A percentile compares a stretch with the other conserved stretches of the same genome.
phyloP scores from a whole-genome alignment of 2,329 filamentous ascomycete genomes.

The Xylariaceae sp. region DNA sequence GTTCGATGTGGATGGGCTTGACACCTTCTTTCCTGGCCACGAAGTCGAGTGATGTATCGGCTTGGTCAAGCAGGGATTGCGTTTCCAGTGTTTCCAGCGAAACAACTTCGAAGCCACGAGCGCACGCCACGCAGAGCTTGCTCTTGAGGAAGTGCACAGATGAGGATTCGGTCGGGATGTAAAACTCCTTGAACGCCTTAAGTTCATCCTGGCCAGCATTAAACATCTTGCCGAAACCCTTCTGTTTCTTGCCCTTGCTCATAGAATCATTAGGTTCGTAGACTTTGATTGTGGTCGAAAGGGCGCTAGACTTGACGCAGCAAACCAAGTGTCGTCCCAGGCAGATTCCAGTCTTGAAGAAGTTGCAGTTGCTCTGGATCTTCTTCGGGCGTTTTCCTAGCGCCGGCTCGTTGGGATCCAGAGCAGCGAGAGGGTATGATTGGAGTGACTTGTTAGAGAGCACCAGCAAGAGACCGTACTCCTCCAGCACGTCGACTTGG shows the following conservation, averaged over 20 bases:
- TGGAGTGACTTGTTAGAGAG: conserved; percentile 88
- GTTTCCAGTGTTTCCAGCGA: conserved; percentile 96
- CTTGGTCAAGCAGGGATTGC: conserved; percentile 92
- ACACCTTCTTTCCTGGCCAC: conserved; percentile 90
- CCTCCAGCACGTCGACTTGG: conserved; percentile 92
- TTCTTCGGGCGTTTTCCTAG: conserved; percentile 85
- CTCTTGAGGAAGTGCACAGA: conserved; percentile 97
- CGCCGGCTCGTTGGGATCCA: conserved; percentile 77
- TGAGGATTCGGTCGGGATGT: conserved; percentile 96
- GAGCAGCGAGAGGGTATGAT: conserved; percentile 80
- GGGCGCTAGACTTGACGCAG: conserved; percentile 87
- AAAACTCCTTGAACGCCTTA: conserved; percentile 97
- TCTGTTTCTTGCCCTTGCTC: conserved; percentile 91
- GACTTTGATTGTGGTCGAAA: conserved; percentile 98
- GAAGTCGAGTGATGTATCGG: conserved; percentile 96
- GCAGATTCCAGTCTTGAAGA: conserved; percentile 96
- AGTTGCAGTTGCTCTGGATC: conserved; percentile 95
- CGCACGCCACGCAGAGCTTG: conserved; percentile 93
- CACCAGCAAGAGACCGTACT: conserved; percentile 87
- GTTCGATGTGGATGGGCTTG: conserved; percentile 94
- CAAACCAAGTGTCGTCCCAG: conserved; percentile 91
- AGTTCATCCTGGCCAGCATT: conserved; percentile 87
- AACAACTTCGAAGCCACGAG: conserved; percentile 94
- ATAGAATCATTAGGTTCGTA: conserved; percentile 95
- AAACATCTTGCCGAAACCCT: conserved; percentile 93